Evolutionary conservation across 179 eudicot genomes (phyloP).

Genomic region (Nepenthes alata): DNA sequence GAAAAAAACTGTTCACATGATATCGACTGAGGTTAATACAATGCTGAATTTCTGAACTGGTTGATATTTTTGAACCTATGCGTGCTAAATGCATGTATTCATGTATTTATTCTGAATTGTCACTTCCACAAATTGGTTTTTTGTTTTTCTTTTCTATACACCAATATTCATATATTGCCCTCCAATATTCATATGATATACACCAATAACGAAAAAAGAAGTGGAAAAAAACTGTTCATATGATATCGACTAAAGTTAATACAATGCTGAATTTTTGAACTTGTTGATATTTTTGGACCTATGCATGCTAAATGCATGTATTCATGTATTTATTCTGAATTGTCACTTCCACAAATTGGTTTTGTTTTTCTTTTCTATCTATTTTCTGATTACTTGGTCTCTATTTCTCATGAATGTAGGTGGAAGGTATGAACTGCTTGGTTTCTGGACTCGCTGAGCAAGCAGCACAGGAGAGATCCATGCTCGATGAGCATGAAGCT

Average conservation of each 20-base stretch:
- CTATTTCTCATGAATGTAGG: conserved; percentile 22
- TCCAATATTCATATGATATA: conserved; percentile 20
- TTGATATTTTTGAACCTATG: conserved; percentile 53
- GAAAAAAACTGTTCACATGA: no score
- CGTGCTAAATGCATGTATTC: conserved; percentile 62
- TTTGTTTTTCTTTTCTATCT: neutral
- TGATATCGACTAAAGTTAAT: conserved; percentile 24
- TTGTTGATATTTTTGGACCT: conserved; percentile 53
- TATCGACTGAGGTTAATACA: conserved; percentile 31
- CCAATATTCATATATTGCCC: no score
- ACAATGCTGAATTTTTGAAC: conserved; percentile 56
- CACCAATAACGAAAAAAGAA: no score
- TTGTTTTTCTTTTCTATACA: no score
- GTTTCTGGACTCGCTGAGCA: conserved; percentile 68
- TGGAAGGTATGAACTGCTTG: conserved; percentile 55
- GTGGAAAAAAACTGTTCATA: conserved; percentile 6
- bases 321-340: conserved; percentile 47
- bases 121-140: no score
- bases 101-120: conserved; percentile 41
- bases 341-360: neutral
- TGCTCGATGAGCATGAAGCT: conserved; percentile 70
- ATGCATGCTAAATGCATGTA: conserved; percentile 68
- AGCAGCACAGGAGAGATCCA: conserved; percentile 64
- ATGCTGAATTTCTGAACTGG: conserved; percentile 59
- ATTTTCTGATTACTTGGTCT: neutral